Base-by-base conservation (phyloP, 1,284 basidiomycete species). In the Pseudomicrostroma phylloplanum region DNA sequence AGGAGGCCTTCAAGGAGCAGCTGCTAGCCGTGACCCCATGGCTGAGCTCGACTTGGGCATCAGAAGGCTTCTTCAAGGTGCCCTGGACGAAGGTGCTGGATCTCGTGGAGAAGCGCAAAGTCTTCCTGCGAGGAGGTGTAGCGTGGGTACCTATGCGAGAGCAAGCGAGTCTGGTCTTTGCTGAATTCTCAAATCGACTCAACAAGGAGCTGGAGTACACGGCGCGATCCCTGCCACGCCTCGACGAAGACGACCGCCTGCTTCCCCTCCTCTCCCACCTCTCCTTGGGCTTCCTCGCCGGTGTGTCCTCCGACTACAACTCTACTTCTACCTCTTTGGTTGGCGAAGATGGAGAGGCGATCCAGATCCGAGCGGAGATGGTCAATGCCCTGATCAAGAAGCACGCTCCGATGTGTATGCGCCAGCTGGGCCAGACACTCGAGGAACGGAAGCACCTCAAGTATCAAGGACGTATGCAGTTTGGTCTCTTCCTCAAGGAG, bases 401-500 rank as follows among this genome's bases (percentile, higher is more conserved):
- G 78, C 92, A 97, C 78, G 97, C 92, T 84, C 96, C 96, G 1
- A 82, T 92, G 69, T 99, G 96, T 80, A 96, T 97, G 93, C 87
- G 90, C 59, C 88, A 89, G 73, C 82, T 97, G 59, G 92, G 97
- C 77, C 87, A 89, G 61, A 86, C 83, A 60, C 81, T 97, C 66
- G 85, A 86, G 67, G 82, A 84, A 68, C 89, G 92, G 75, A 86
- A 87, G 58, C 94, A 97, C 78, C 81, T 99, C 70, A 93, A 94
- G 78, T 93, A 99, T 80, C 90, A 88, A 77, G 93, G 90, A 13
- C 84, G 96, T 30, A 80, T 96, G 74, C 90, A 97, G 74, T 92
- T 96, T 78, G 91, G 90, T 1, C 81, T 98, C 42, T 99, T 98
- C 83, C 83, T 99, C 71, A 99, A 99, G 56, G 72, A 74, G 51